A percentile compares a stretch with the other conserved stretches of the same genome.
phyloP scores from a whole-genome alignment of 495 filamentous ascomycete genomes.

The Lentithecium fluviatile region DNA sequence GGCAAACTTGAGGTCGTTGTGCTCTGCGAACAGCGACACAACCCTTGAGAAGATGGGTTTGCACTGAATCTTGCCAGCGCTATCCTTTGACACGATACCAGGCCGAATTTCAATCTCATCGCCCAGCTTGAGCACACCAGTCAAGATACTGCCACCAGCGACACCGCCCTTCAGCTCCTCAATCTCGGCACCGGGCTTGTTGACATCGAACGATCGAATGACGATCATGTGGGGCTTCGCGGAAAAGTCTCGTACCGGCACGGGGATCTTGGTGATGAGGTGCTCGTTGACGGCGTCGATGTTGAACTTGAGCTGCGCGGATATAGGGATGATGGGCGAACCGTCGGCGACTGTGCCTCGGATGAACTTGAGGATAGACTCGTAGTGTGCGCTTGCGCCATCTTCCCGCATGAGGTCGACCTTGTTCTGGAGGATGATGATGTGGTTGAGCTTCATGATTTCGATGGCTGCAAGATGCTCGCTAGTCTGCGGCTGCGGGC shows the following conservation, averaged over 20 bases:
- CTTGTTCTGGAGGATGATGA: conserved; percentile 99
- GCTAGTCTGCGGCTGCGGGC: conserved; percentile 97
- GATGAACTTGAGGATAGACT: conserved; percentile 96
- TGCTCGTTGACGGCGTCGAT: conserved; percentile 96
- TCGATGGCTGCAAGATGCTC: conserved; percentile 98
- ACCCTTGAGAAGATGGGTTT: conserved; percentile 94
- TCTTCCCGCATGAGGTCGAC: conserved; percentile 97
- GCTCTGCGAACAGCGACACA: conserved; percentile 91
- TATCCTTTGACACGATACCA: conserved; percentile 90
- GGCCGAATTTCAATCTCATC: conserved; percentile 98
- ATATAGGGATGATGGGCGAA: conserved; percentile 96
- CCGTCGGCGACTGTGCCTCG: conserved; percentile 94
- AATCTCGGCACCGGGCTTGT: conserved; percentile 99
- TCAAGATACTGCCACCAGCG: conserved; percentile 93
- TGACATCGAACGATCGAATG: conserved; percentile 98
- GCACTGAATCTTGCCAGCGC: conserved; percentile 91
- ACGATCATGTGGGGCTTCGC: conserved; percentile 95
- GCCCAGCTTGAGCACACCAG: conserved; percentile 89
- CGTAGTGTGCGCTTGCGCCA: conserved; percentile 83
- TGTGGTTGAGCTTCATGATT: conserved; percentile 98
- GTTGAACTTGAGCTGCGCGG: conserved; percentile 98
- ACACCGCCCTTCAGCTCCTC: conserved; percentile 98
- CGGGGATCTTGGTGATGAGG: conserved; percentile 88
- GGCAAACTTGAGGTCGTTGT: conserved; percentile 96
- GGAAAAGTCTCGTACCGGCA: conserved; percentile 84